Evolutionary conservation across 306 rosid genomes (phyloP), one percentile per base, ranked within the genome.

Genomic region (Styphnolobium japonicum): DNA sequence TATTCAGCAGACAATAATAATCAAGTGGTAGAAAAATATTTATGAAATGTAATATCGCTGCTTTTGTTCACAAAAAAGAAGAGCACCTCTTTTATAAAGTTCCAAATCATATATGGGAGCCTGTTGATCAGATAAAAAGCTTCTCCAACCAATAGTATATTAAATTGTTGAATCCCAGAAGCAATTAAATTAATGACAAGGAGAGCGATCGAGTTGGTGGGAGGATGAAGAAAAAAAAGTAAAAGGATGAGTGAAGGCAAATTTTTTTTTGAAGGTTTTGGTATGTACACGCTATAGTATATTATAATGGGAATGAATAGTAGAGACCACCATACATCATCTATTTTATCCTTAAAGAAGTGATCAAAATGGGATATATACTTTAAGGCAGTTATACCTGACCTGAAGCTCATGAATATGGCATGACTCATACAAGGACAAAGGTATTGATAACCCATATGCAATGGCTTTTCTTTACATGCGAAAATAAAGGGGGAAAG

Each of bases 61-160:
- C 85, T 72, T 77, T 85, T 57, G n/a, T 52, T 62, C 61, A 77
- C 6, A 49, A 71, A 6, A 68, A 31, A 39, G 61, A 31, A 77
- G 42, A 64, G 68, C 65, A 67, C 78, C 48, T 67, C 64, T 75
- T 49, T 58, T 48, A 19, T 66, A 81, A 81, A 77, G 85, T 21
- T 81, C 46, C 19, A n/a, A 15, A 75, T 53, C 71, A 64, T 23
- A 64, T 27, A 37, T 21, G 76, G 23, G 56, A 67, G 7, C 48
- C 66, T 72, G 62, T 73, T 72, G 67, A 78, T 78, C 40, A 39
- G 81, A 85, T 78, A 78, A 67, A 74, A 82, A 67, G 76, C 29
- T 52, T 78, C 56, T 23, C n/a, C 81, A 77, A 25, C 25, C 46
- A 76, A 51, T 52, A 14, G 33, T 39, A 25, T 39, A 49, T 77